A percentile compares a stretch with the other conserved stretches of the same genome.
These are phyloP conservation scores for Solanum chiquidenum DNA, from an alignment of 257 asterid genomes.

Conservation along the genomic window DNA sequence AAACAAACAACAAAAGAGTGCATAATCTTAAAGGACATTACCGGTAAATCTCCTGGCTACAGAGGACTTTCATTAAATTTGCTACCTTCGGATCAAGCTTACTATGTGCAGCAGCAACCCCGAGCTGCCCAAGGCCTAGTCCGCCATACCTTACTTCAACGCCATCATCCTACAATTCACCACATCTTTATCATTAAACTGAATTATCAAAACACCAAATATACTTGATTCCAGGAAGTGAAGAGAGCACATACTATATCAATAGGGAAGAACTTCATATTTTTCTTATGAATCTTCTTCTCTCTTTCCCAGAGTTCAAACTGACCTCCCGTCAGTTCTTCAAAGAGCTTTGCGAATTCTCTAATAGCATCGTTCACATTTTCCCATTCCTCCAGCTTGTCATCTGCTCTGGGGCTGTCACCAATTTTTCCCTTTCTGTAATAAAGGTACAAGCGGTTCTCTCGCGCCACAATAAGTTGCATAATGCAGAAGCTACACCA, in stretches of 20 bases:
- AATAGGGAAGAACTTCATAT: conserved; percentile 40
- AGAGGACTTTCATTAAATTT: conserved; percentile 58
- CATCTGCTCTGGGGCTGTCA: conserved; percentile 32
- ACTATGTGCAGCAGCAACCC: conserved; percentile 54
- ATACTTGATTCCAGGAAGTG: too few species aligned
- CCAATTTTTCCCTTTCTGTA: conserved; percentile 56
- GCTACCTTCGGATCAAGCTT: conserved; percentile 76
- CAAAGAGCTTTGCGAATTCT: conserved; percentile 47
- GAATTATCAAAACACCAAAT: not conserved
- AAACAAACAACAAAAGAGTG: not conserved
- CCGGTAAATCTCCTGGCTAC: conserved; percentile 84
- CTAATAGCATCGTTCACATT: conserved; percentile 29
- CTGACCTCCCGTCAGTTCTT: conserved; percentile 52
- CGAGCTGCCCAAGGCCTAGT: conserved; percentile 63
- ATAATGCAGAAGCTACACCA: conserved; percentile 37
- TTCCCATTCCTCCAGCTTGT: conserved; percentile 49
- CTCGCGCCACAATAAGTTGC: conserved; percentile 58
- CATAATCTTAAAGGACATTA: not conserved
- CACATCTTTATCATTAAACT: not conserved
- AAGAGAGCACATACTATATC: conserved; percentile 39
- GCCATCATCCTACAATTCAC: conserved; percentile 58
- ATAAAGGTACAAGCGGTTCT: conserved; percentile 52
- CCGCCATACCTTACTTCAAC: conserved; percentile 82
- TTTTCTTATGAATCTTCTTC: conserved; percentile 50
- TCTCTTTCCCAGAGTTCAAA: conserved; percentile 76